These are phyloP conservation scores for Dalbergia oliveri DNA, from an alignment of 306 rosid genomes.

Conservation along the genomic window DNA sequence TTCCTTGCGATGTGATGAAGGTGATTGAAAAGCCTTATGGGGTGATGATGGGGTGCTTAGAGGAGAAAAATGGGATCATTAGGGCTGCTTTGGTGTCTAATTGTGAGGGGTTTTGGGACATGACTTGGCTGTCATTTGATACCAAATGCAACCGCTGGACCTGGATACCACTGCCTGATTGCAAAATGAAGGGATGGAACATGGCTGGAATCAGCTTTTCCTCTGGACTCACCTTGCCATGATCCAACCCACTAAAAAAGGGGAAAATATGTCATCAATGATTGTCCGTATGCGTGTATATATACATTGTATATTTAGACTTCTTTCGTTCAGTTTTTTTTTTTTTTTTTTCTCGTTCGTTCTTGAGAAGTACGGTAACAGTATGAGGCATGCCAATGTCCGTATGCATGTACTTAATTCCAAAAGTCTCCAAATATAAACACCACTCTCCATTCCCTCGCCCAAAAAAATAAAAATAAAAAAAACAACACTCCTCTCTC, in stretches of 20 bases:
- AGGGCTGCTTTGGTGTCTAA: slow-evolving; percentile 63
- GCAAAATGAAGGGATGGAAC: slow-evolving; percentile 69
- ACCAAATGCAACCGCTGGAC: slow-evolving; percentile 48
- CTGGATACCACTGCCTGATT: slow-evolving; percentile 64
- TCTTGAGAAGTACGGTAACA: neutral
- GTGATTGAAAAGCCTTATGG: slow-evolving; percentile 60
- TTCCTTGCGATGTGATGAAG: slow-evolving; percentile 43
- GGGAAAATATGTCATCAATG: neutral
- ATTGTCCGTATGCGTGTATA: neutral
- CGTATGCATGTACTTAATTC: neutral
- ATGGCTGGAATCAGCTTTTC: slow-evolving; percentile 76
- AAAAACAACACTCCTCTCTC: too few species aligned
- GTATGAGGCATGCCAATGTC: slow-evolving; percentile 5
- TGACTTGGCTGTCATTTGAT: slow-evolving; percentile 59
- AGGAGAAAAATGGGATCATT: slow-evolving; percentile 54
- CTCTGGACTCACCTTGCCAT: slow-evolving; percentile 58
- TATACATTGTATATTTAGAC: neutral
- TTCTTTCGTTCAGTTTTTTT: neutral
- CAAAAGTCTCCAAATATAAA: neutral
- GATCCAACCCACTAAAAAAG: slow-evolving; percentile 42
- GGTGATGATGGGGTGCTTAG: slow-evolving; percentile 77
- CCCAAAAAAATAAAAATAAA: too few species aligned
- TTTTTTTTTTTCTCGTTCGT: neutral
- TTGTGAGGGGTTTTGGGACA: slow-evolving; percentile 67
- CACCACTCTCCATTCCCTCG: too few species aligned